These are phyloP conservation scores for Chloromonas sp. DNA, from an alignment of 163 green algal species.

Conservation along the genomic window DNA sequence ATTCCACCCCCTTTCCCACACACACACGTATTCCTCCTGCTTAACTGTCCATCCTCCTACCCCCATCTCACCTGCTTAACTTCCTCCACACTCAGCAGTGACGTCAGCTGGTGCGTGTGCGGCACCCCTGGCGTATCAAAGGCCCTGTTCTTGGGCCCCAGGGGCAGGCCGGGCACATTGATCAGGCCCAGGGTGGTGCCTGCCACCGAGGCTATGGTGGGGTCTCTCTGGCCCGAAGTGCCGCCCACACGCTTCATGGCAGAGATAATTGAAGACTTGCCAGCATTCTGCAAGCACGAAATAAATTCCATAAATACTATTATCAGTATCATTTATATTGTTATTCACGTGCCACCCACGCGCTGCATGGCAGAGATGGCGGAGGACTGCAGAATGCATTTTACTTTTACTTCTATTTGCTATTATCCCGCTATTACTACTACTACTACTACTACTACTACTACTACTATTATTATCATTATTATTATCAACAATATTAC, in stretches of 20 bases:
- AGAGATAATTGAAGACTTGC: constrained; percentile 93
- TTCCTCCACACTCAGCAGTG: constrained; percentile 37
- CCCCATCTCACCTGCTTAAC: constrained; percentile 29
- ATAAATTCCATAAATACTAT: too few species aligned
- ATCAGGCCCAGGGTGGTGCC: constrained; percentile 94
- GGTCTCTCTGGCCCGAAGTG: constrained; percentile 35
- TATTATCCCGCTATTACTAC: too few species aligned
- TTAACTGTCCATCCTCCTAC: too few species aligned
- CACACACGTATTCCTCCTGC: too few species aligned
- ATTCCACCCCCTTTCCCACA: too few species aligned
- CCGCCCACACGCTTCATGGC: constrained; percentile 68
- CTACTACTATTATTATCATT: too few species aligned
- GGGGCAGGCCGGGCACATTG: constrained; percentile 69
- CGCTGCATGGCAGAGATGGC: constrained; percentile 89
- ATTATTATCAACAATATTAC: too few species aligned
- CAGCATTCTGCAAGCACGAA: constrained; percentile 66
- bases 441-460: too few species aligned
- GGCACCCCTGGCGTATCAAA: constrained; percentile 94
- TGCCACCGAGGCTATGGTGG: constrained; percentile 77
- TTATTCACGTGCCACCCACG: constrained; percentile 34
- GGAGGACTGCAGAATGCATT: constrained; percentile 51
- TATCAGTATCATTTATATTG: too few species aligned
- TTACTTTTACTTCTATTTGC: too few species aligned
- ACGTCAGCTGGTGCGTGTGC: constrained; percentile 81
- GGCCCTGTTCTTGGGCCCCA: constrained; percentile 64